These are phyloP conservation scores for Serendipita sp. DNA, from an alignment of 768 basidiomycete species.

Conservation along the genomic window DNA sequence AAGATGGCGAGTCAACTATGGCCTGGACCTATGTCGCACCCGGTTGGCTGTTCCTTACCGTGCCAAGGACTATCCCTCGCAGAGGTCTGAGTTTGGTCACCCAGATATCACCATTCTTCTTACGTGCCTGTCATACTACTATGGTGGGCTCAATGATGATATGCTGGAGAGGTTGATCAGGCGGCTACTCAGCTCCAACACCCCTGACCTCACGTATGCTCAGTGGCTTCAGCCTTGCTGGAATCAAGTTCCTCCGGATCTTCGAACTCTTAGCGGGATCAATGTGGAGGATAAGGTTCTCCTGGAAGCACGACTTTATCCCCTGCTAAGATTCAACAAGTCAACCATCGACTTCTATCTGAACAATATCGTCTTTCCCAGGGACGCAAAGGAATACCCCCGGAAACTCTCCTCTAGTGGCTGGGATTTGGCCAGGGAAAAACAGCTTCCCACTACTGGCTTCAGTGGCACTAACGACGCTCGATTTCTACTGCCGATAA, in stretches of 20 bases:
- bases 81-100: conserved; percentile 35
- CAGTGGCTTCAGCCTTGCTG: conserved; percentile 20
- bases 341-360: conserved; percentile 33
- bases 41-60: conserved; percentile 37
- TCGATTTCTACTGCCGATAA: conserved; percentile 14
- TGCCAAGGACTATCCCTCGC: conserved; percentile 22
- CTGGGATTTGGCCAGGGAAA: conserved; percentile 36
- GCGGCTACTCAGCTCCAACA: conserved; percentile 25
- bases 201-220: conserved; percentile 28
- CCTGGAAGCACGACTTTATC: conserved; percentile 17
- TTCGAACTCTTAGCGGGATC: conserved; percentile 24
- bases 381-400: conserved; percentile 32
- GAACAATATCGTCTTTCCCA: conserved; percentile 32
- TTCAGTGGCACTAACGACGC: conserved; percentile 45
- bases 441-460: conserved; percentile 25
- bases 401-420: conserved; percentile 32
- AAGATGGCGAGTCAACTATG: conserved; percentile 39
- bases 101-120: conserved; percentile 32
- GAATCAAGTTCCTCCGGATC: conserved; percentile 16
- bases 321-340: conserved; percentile 24
- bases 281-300: conserved; percentile 28
- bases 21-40: conserved; percentile 27
- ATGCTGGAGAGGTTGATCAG: conserved; percentile 27
- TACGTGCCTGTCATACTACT: conserved; percentile 36
- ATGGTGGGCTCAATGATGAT: conserved; percentile 25